Conservation (phyloP, 495 filamentous ascomycete species). For the Delitschia confertaspora region DNA sequence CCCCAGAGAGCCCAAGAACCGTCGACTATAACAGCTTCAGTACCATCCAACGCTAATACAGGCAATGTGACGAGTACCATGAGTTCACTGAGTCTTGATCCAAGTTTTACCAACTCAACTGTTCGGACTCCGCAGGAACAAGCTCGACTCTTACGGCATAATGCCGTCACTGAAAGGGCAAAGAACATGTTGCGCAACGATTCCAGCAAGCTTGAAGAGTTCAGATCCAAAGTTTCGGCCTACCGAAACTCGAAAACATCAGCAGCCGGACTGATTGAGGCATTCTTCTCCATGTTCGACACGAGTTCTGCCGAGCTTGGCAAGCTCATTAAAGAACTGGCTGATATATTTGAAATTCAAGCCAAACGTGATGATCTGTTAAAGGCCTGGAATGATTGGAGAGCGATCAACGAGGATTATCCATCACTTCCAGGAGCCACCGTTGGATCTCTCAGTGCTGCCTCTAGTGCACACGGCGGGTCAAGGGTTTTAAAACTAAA, state of each 20-base stretch:
- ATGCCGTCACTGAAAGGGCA: conserved; percentile 77
- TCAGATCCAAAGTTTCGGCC: conserved; percentile 66
- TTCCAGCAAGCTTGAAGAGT: conserved; percentile 57
- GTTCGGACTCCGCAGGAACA: conserved; percentile 61
- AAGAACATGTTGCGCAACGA: conserved; percentile 69
- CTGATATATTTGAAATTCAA: conserved; percentile 83
- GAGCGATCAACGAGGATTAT: conserved; percentile 92
- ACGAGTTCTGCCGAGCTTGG: conserved; percentile 67
- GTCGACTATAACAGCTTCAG: conserved; percentile 37
- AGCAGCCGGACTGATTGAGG: conserved; percentile 68
- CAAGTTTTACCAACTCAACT: conserved; percentile 18
- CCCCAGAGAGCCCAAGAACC: conserved; percentile 29
- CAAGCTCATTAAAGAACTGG: conserved; percentile 83
- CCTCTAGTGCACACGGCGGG: conserved; percentile 45
- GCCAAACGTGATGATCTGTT: conserved; percentile 61
- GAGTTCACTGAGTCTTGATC: conserved; percentile 6
- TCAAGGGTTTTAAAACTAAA: conserved; percentile 64
- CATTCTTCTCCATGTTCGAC: conserved; percentile 76
- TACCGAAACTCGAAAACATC: conserved; percentile 59
- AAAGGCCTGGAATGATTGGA: conserved; percentile 88
- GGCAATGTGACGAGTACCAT: conserved; percentile 15
- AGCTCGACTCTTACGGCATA: conserved; percentile 64
- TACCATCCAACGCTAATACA: conserved; percentile 21
- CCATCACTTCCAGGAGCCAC: conserved; percentile 71
- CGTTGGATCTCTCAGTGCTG: conserved; percentile 40